phyloP scores from a whole-genome alignment of 495 filamentous ascomycete species.

The Aspergillus sparsus region DNA sequence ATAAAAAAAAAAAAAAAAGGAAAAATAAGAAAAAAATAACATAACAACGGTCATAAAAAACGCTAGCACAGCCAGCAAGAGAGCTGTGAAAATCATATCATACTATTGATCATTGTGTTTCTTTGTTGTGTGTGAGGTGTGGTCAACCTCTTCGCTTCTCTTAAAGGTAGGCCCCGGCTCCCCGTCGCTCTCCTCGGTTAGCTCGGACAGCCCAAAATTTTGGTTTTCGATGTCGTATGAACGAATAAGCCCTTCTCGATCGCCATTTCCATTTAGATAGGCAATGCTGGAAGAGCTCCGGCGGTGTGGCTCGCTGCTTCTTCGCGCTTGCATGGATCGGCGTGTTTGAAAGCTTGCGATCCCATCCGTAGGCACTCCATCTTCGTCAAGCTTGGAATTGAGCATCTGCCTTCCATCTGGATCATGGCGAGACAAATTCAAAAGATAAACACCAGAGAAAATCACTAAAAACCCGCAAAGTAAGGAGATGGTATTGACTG shows the following conservation, averaged over 20 bases:
- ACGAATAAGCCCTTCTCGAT: slow-evolving; percentile 79
- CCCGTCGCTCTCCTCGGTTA: slow-evolving; percentile 71
- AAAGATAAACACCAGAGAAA: slow-evolving; percentile 94
- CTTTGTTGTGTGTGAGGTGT: slow-evolving; percentile 32
- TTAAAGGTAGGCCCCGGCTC: slow-evolving; percentile 45
- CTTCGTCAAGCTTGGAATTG: slow-evolving; percentile 61
- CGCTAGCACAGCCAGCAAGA: slow-evolving; percentile 13
- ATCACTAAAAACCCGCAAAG: slow-evolving; percentile 94
- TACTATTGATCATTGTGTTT: slow-evolving; percentile 47
- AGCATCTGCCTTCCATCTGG: slow-evolving; percentile 74
- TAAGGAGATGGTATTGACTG: slow-evolving; percentile 90
- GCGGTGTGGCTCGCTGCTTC: slow-evolving; percentile 61
- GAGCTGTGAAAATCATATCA: slow-evolving; percentile 23
- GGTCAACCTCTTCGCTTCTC: slow-evolving; percentile 30
- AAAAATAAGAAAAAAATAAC: slow-evolving; percentile 23
- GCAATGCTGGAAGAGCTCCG: slow-evolving; percentile 59
- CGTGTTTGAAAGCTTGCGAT: slow-evolving; percentile 87
- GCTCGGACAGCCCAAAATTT: slow-evolving; percentile 64
- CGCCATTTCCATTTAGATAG: slow-evolving; percentile 51
- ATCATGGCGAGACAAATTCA: slow-evolving; percentile 90
- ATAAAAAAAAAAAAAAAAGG: slow-evolving; percentile 16
- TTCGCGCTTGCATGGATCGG: slow-evolving; percentile 85
- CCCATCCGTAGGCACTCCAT: slow-evolving; percentile 86
- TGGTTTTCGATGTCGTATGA: slow-evolving; percentile 77
- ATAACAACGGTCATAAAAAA: slow-evolving; percentile 28